A percentile compares a stretch with the other conserved stretches of the same genome.
These are phyloP conservation scores for Hemisphaericaspora xylofermentans DNA, from an alignment of 1,139 yeast species.

Conservation along the genomic window DNA sequence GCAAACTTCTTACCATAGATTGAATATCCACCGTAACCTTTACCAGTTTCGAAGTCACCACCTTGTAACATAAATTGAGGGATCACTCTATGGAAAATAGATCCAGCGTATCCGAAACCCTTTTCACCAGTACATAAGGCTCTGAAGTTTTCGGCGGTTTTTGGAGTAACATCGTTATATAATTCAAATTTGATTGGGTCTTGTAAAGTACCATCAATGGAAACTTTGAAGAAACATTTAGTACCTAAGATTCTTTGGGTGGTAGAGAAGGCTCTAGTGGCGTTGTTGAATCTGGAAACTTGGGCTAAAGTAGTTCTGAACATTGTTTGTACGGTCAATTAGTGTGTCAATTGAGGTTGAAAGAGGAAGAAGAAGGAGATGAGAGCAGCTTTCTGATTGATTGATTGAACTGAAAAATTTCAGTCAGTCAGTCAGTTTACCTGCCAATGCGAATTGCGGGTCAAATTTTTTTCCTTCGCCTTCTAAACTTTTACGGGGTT, in stretches of 20 bases:
- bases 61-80: conserved; percentile 47
- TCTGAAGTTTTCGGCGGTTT: conserved; percentile 95
- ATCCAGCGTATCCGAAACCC: conserved; percentile 80
- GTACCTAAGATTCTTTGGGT: conserved; percentile 32
- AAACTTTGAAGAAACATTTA: conserved; percentile 37
- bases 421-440: too few species aligned
- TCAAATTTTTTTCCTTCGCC: too few species aligned
- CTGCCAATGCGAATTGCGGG: too few species aligned
- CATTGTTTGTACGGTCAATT: conserved; percentile 3
- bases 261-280: conserved; percentile 32
- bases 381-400: too few species aligned
- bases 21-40: conserved; percentile 43
- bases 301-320: conserved; percentile 6
- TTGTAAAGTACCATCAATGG: conserved; percentile 33
- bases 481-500: too few species aligned
- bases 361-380: neutral
- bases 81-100: conserved; percentile 51
- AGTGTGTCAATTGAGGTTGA: neutral
- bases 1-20: conserved; percentile 39
- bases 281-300: conserved; percentile 4
- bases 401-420: neutral
- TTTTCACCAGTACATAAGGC: conserved; percentile 93
- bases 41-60: conserved; percentile 43
- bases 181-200: conserved; percentile 48
- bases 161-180: conserved; percentile 89